Evolutionary conservation across 805 yeast genomes (phyloP).

Genomic region (Candida parachauliodes): DNA sequence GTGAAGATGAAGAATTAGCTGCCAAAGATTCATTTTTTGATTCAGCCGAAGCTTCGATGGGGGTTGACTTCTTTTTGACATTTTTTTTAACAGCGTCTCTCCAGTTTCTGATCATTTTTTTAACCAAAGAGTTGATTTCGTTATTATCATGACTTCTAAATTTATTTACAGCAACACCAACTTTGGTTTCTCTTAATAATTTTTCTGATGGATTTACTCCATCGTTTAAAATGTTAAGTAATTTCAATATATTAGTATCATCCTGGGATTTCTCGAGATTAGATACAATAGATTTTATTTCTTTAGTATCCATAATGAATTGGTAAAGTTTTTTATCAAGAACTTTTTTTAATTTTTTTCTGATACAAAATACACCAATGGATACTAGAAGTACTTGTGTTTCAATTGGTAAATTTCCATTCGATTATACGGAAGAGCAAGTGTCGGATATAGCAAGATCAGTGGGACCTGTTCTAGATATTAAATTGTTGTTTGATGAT

Average conservation of each 20-base stretch:
- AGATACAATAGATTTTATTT: constrained; percentile 64
- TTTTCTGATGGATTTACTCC: constrained; percentile 83
- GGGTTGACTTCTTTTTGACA: constrained; percentile 33
- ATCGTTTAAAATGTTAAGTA: constrained; percentile 60
- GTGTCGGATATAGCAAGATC: constrained; percentile 79
- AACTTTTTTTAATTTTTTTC: background rate
- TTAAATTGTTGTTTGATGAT: constrained; percentile 79
- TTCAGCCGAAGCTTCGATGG: constrained; percentile 1
- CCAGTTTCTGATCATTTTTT: constrained; percentile 82
- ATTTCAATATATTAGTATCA: constrained; percentile 57
- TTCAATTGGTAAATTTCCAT: constrained; percentile 85
- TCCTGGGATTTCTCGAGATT: constrained; percentile 72
- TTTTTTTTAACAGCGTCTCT: constrained; percentile 79
- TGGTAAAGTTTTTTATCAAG: constrained; percentile 1
- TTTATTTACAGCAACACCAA: constrained; percentile 95
- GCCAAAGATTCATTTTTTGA: background rate
- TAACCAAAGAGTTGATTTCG: constrained; percentile 71
- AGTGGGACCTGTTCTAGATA: constrained; percentile 80
- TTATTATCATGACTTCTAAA: constrained; percentile 63
- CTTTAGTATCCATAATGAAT: constrained; percentile 59
- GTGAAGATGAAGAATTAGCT: constrained; percentile 10
- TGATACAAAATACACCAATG: constrained; percentile 7
- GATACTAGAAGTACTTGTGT: constrained; percentile 31
- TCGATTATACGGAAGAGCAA: constrained; percentile 91
- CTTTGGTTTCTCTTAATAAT: constrained; percentile 85